Evolutionary conservation across 148 eudicot species (phyloP).

Genomic region (Oxyria digyna): DNA sequence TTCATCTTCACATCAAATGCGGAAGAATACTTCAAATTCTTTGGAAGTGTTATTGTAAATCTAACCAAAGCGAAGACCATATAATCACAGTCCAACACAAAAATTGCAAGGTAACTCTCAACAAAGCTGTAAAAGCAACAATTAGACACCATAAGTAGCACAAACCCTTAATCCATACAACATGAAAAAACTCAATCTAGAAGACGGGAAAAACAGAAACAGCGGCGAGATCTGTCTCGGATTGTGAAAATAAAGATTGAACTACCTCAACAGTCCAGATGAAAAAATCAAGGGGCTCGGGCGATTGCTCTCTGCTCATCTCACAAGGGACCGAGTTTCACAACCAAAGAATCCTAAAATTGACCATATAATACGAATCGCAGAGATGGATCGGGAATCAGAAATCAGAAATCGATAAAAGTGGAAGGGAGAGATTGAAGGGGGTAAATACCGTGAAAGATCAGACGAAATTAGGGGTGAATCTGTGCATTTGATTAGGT

Average conservation of each 20-base stretch:
- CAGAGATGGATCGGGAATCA: conserved; percentile 1
- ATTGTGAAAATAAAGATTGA: neutral
- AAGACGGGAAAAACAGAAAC: neutral
- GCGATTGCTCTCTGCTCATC: conserved; percentile 14
- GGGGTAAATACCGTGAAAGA: neutral
- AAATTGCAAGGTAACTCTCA: neutral
- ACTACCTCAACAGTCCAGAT: conserved; percentile 86
- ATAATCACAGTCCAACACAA: neutral
- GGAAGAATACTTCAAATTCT: neutral
- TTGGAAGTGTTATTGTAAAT: neutral
- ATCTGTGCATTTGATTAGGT: neutral
- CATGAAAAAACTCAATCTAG: neutral
- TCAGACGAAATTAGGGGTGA: neutral
- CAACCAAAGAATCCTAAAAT: neutral
- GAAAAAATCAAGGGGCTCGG: conserved; percentile 90
- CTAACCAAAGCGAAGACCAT: neutral
- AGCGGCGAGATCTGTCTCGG: neutral
- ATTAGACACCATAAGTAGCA: neutral
- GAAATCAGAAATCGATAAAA: neutral
- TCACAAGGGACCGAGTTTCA: neutral
- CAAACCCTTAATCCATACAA: neutral
- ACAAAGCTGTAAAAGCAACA: neutral
- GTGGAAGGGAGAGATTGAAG: neutral
- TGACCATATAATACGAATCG: neutral
- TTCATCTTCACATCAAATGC: neutral